A percentile compares a stretch with the other conserved stretches of the same genome.
phyloP scores from a whole-genome alignment of 2,329 filamentous ascomycete genomes.

The Acarospora socialis region DNA sequence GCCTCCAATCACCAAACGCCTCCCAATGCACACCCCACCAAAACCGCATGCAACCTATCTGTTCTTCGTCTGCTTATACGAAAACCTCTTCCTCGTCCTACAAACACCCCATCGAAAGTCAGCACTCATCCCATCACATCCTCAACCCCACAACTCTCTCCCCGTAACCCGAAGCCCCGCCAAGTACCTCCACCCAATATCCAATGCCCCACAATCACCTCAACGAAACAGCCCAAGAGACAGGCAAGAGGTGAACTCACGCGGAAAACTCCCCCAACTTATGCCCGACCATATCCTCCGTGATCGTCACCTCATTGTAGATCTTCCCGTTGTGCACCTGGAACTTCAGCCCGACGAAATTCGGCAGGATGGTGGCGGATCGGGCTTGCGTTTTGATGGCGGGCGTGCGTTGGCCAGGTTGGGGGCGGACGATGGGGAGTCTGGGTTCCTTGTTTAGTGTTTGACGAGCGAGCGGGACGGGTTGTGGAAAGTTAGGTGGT shows the following conservation, averaged over 20 bases:
- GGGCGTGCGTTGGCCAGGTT: constrained; percentile 46
- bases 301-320: constrained; percentile 69
- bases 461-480: constrained; percentile 25
- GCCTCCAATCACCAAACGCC: too few relatives aligned
- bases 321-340: constrained; percentile 84
- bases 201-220: not conserved
- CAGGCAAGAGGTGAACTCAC: constrained; percentile 40
- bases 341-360: constrained; percentile 80
- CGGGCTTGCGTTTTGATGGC: constrained; percentile 80
- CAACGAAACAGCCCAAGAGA: not conserved
- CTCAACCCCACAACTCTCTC: not conserved
- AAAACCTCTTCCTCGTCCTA: constrained; percentile 10
- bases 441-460: constrained; percentile 31
- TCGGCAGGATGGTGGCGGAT: constrained; percentile 77
- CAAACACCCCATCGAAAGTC: not conserved
- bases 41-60: constrained; percentile 8
- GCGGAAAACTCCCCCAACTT: constrained; percentile 85
- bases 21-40: too few relatives aligned
- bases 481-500: constrained; percentile 15
- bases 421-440: constrained; percentile 49
- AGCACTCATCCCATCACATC: not conserved
- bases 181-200: not conserved
- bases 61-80: constrained; percentile 7
- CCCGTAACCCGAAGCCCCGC: not conserved
- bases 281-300: constrained; percentile 91